Conservation (phyloP, 2,329 filamentous ascomycete genomes). For the Hymenotorrendiella dingleyae region DNA sequence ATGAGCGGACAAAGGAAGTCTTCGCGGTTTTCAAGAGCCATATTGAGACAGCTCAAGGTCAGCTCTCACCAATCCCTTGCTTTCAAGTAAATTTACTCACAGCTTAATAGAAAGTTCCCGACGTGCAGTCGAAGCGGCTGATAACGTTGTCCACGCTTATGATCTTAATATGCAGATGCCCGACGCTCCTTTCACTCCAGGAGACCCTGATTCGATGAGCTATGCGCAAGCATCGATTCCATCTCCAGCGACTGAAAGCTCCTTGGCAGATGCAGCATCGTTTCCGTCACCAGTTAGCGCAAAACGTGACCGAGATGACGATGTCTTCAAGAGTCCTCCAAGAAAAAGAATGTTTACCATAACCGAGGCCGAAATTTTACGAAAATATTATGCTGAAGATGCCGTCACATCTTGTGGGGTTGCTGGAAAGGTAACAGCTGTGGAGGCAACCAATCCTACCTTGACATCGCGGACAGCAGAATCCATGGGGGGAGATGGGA, state of each 20-base stretch:
- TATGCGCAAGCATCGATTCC: background rate
- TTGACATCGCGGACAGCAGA: background rate
- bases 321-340: conserved; percentile 20
- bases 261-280: background rate
- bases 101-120: conserved; percentile 54
- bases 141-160: conserved; percentile 71
- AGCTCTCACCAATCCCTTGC: conserved; percentile 13
- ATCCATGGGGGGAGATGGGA: background rate
- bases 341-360: conserved; percentile 24
- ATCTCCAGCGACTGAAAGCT: conserved; percentile 1
- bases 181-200: conserved; percentile 44
- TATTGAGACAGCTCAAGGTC: conserved; percentile 65
- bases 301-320: conserved; percentile 20
- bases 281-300: conserved; percentile 7
- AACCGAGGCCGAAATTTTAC: conserved; percentile 17
- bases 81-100: conserved; percentile 3
- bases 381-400: conserved; percentile 11
- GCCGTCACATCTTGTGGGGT: conserved; percentile 6
- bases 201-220: conserved; percentile 12
- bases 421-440: conserved; percentile 1
- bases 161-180: conserved; percentile 71
- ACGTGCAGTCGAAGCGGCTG: conserved; percentile 65
- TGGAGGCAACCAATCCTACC: background rate
- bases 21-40: conserved; percentile 60
- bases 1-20: conserved; percentile 45